phyloP scores from a whole-genome alignment of 2,329 filamentous ascomycete species.

The Arthrobotrys sinensis region DNA sequence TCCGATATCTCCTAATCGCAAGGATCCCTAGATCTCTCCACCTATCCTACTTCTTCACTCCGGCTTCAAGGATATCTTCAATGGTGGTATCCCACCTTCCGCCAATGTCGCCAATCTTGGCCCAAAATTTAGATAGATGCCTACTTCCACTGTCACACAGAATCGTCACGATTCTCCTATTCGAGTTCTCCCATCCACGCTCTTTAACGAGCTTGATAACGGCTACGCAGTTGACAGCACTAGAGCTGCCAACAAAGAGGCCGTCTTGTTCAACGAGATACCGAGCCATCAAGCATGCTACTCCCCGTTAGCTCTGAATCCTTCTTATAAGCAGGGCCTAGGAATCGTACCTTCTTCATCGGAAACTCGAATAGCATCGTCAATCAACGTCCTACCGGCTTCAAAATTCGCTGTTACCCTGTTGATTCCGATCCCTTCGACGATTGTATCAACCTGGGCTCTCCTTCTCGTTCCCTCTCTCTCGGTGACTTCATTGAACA shows the following conservation, averaged over 20 bases:
- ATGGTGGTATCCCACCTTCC: constrained; percentile 70
- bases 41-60: constrained; percentile 26
- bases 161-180: constrained; percentile 81
- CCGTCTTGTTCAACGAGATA: constrained; percentile 97
- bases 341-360: constrained; percentile 83
- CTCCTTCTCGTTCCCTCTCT: constrained; percentile 89
- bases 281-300: constrained; percentile 79
- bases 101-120: constrained; percentile 78
- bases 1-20: background rate
- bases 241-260: constrained; percentile 93
- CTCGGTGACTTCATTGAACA: constrained; percentile 88
- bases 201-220: constrained; percentile 78
- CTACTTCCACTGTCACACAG: constrained; percentile 86
- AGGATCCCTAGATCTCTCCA: too few relatives aligned
- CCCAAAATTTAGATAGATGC: constrained; percentile 89
- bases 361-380: constrained; percentile 89
- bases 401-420: constrained; percentile 95
- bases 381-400: constrained; percentile 84
- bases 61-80: constrained; percentile 71
- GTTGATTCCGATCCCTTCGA: constrained; percentile 96
- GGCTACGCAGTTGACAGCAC: constrained; percentile 93
- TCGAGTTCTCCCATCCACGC: constrained; percentile 75
- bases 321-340: constrained; percentile 65
- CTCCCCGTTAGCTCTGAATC: constrained; percentile 5
- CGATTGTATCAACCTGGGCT: constrained; percentile 93